Conservation (phyloP, 441 rosid species). For the Hypseocharis bilobata region DNA sequence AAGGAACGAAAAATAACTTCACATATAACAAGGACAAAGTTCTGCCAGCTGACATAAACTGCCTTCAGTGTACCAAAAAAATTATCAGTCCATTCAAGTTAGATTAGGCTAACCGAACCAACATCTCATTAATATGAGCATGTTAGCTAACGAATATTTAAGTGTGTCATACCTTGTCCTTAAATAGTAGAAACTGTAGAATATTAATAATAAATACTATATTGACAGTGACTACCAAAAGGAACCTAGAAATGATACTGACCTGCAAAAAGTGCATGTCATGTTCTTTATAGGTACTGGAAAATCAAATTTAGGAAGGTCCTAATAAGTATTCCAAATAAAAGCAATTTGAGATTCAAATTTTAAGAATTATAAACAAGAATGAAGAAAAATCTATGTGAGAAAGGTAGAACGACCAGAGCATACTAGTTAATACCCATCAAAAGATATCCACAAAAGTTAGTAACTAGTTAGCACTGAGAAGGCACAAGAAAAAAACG, state of each 20-base stretch:
- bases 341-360: neutral
- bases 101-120: neutral
- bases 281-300: neutral
- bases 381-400: neutral
- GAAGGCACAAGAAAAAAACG: neutral
- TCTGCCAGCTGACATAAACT: neutral
- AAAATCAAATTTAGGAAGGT: neutral
- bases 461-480: neutral
- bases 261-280: neutral
- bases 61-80: neutral
- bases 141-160: neutral
- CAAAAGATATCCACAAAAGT: neutral
- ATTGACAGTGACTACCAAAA: neutral
- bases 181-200: too few relatives aligned
- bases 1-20: neutral
- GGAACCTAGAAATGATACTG: neutral
- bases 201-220: too few relatives aligned
- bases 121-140: too few relatives aligned
- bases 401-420: neutral
- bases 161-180: neutral
- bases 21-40: neutral
- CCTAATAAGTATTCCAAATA: neutral
- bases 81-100: slow-evolving; percentile 9
- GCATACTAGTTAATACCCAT: neutral
- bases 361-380: neutral